phyloP scores from a whole-genome alignment of 495 filamentous ascomycete genomes.

The Poronia punctata region DNA sequence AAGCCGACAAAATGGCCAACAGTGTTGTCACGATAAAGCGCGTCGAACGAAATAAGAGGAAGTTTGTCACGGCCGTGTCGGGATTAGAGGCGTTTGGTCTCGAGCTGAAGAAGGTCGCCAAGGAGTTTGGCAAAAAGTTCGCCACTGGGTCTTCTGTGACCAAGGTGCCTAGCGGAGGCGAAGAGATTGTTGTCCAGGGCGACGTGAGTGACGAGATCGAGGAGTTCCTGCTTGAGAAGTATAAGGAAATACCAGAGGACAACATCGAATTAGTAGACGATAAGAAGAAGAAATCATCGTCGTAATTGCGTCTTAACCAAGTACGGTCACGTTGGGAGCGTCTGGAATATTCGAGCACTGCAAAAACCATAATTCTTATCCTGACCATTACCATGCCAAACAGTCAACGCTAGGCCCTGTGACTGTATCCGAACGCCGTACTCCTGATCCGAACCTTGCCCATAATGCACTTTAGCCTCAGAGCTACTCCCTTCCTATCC shows the following conservation, averaged over 20 bases:
- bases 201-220: slow-evolving; percentile 92
- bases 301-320: slow-evolving; percentile 18
- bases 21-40: slow-evolving; percentile 89
- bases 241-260: slow-evolving; percentile 78
- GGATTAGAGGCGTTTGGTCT: slow-evolving; percentile 86
- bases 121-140: slow-evolving; percentile 87
- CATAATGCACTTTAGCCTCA: slow-evolving; percentile 5
- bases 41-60: slow-evolving; percentile 95
- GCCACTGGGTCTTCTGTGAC: slow-evolving; percentile 92
- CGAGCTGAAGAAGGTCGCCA: slow-evolving; percentile 88
- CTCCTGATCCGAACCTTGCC: slow-evolving; percentile 4
- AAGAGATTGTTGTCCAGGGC: slow-evolving; percentile 97
- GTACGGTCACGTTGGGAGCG: slow-evolving; percentile 2
- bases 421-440: slow-evolving; percentile 4
- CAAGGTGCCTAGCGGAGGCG: slow-evolving; percentile 73
- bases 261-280: slow-evolving; percentile 93
- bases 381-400: slow-evolving; percentile 2
- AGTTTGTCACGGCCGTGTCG: slow-evolving; percentile 84
- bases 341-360: slow-evolving; percentile 6
- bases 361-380: slow-evolving; percentile 7
- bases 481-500: slow-evolving; percentile 17
- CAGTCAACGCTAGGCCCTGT: neutral
- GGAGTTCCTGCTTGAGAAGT: slow-evolving; percentile 82
- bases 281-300: slow-evolving; percentile 73
- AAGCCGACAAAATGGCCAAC: slow-evolving; percentile 65